Percentiles rank a stretch among this genome's conserved stretches.
These are phyloP conservation scores for Chrysosporium queenslandicum DNA, from an alignment of 2,329 filamentous ascomycete genomes.

Conservation along the genomic window DNA sequence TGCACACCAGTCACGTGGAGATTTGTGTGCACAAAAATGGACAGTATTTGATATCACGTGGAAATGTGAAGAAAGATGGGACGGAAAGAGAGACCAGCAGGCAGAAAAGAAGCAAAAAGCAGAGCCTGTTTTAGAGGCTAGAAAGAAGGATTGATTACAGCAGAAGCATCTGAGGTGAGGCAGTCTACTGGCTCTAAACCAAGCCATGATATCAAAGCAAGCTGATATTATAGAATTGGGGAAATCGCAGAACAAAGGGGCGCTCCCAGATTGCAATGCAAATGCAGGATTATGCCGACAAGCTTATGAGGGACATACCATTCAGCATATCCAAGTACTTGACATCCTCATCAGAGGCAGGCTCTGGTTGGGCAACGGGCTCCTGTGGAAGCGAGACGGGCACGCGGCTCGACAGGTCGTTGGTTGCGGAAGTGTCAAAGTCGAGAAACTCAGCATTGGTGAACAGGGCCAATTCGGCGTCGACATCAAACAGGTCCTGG, in stretches of 20 bases:
- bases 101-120: not conserved
- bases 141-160: too few species aligned
- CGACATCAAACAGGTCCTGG: constrained; percentile 49
- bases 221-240: not conserved
- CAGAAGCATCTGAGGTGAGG: not conserved
- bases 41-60: too few species aligned
- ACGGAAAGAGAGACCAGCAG: not conserved
- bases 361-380: constrained; percentile 20
- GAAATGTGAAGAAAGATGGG: not conserved
- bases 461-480: constrained; percentile 67
- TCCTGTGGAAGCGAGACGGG: constrained; percentile 19
- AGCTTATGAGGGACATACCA: constrained; percentile 27
- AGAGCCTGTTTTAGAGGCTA: too few species aligned
- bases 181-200: not conserved
- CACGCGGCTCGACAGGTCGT: constrained; percentile 18
- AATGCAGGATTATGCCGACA: not conserved
- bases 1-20: not conserved
- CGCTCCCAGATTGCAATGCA: not conserved
- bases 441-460: constrained; percentile 76
- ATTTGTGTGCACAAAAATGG: not conserved
- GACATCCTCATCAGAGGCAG: constrained; percentile 22
- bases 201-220: not conserved
- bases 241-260: not conserved
- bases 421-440: constrained; percentile 45
- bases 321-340: constrained; percentile 36